Evolutionary conservation across 768 basidiomycete species (phyloP).

Genomic region (Tricholoma furcatifolium): DNA sequence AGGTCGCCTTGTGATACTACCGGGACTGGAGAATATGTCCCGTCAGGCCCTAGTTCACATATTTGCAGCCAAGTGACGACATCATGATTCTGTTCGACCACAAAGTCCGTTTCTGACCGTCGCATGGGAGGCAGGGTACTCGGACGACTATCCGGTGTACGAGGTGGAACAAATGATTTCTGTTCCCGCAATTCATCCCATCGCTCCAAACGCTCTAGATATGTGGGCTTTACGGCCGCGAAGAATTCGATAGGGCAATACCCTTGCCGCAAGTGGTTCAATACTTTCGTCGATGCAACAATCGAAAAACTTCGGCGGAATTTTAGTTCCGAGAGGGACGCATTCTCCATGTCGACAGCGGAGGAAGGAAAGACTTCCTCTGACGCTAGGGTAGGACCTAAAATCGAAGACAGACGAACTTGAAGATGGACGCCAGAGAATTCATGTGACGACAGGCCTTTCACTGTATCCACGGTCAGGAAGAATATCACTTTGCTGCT

Average conservation of each 20-base stretch:
- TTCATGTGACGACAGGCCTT: conserved; percentile 87
- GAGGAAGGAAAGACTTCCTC: conserved; percentile 85
- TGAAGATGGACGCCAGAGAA: conserved; percentile 87
- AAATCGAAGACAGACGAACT: conserved; percentile 83
- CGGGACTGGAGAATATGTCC: conserved; percentile 80
- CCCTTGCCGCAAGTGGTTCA: conserved; percentile 68
- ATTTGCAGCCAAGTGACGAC: conserved; percentile 88
- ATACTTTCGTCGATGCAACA: conserved; percentile 68
- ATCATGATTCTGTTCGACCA: conserved; percentile 85
- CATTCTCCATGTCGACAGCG: conserved; percentile 68
- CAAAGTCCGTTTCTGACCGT: conserved; percentile 89
- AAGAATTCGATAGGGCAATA: conserved; percentile 92
- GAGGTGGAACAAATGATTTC: conserved; percentile 43
- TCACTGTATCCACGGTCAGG: conserved; percentile 82
- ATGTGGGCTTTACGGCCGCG: conserved; percentile 76
- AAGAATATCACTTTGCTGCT: conserved; percentile 86
- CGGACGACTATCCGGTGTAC: conserved; percentile 38
- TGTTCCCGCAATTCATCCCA: conserved; percentile 95
- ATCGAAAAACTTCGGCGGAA: conserved; percentile 84
- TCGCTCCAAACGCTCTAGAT: conserved; percentile 84
- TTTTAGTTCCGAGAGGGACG: conserved; percentile 75
- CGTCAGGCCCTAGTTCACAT: conserved; percentile 82
- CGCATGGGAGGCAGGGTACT: conserved; percentile 71
- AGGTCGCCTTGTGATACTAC: conserved; percentile 73
- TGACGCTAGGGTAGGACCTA: conserved; percentile 62